Evolutionary conservation across 2,329 filamentous ascomycete species (phyloP).

Genomic region (Aspergillus sergii): DNA sequence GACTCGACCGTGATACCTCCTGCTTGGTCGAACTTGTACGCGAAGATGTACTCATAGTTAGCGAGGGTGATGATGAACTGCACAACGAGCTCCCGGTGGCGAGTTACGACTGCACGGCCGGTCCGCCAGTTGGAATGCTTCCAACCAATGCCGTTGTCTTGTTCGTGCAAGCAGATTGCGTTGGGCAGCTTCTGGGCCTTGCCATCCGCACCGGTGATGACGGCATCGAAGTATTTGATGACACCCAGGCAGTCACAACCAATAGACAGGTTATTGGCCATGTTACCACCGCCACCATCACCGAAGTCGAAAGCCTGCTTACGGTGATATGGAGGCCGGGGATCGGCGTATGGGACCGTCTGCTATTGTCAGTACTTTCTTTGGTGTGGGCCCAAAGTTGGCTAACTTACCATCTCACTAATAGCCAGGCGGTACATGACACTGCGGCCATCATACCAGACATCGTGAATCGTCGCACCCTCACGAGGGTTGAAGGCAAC

Average conservation of each 20-base stretch:
- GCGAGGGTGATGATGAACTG: constrained; percentile 68
- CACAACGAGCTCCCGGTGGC: constrained; percentile 63
- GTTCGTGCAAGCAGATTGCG: constrained; percentile 67
- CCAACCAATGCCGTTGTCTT: constrained; percentile 67
- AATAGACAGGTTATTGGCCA: constrained; percentile 66
- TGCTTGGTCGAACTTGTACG: constrained; percentile 57
- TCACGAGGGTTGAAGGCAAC: constrained; percentile 63
- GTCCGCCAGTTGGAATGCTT: constrained; percentile 72
- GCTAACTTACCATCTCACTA: constrained; percentile 62
- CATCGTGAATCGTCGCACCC: constrained; percentile 70
- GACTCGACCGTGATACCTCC: constrained; percentile 66
- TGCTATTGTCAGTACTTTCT: constrained; percentile 8
- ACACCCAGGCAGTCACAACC: constrained; percentile 58
- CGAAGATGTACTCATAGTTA: constrained; percentile 51
- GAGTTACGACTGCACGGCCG: constrained; percentile 61
- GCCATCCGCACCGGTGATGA: constrained; percentile 58
- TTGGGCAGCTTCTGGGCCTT: constrained; percentile 60
- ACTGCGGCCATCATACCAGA: constrained; percentile 66
- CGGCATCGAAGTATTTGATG: constrained; percentile 66
- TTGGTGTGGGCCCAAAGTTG: rapidly evolving
- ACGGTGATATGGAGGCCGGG: constrained; percentile 65
- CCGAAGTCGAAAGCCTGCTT: constrained; percentile 76
- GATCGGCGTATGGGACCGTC: constrained; percentile 67
- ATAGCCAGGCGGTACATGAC: constrained; percentile 69
- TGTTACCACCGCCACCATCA: constrained; percentile 67